phyloP scores from a whole-genome alignment of 2,329 filamentous ascomycete genomes.

The Colletotrichum gigasporum region DNA sequence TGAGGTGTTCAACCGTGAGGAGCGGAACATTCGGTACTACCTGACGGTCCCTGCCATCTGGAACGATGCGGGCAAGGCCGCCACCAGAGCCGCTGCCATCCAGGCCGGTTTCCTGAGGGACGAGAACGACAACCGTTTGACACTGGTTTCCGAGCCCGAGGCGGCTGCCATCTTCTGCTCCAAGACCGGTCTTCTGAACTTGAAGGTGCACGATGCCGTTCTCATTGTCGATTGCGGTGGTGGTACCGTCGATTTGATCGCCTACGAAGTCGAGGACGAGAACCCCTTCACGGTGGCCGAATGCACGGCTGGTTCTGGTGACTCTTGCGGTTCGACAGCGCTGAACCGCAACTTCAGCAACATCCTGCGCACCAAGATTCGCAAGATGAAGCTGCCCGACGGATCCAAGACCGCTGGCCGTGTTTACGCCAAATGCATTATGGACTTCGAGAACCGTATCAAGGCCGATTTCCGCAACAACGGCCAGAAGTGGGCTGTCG shows the following conservation, averaged over 20 bases:
- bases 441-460: slow-evolving; percentile 99
- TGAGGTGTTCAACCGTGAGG: slow-evolving; percentile 97
- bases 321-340: slow-evolving; percentile 97
- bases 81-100: slow-evolving; percentile 93
- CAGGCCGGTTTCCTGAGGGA: slow-evolving; percentile 96
- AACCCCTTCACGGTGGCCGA: slow-evolving; percentile 96
- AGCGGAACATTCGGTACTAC: slow-evolving; percentile 97
- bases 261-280: slow-evolving; percentile 98
- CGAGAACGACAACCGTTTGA: slow-evolving; percentile 96
- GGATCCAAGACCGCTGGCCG: slow-evolving; percentile 97
- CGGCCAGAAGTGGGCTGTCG: slow-evolving; percentile 98
- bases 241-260: slow-evolving; percentile 98
- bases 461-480: slow-evolving; percentile 99
- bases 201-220: slow-evolving; percentile 98
- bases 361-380: slow-evolving; percentile 95
- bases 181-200: slow-evolving; percentile 93
- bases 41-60: slow-evolving; percentile 98
- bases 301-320: slow-evolving; percentile 95
- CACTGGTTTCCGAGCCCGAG: slow-evolving; percentile 94
- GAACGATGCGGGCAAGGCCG: slow-evolving; percentile 98
- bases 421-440: slow-evolving; percentile 99
- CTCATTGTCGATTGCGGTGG: slow-evolving; percentile 98
- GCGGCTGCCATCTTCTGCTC: slow-evolving; percentile 97
- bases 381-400: slow-evolving; percentile 98
- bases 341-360: slow-evolving; percentile 99